Evolutionary conservation across 192 early-diverging fungal species (phyloP), one percentile per base, ranked within the genome.

Genomic region (Helicostylum pulchrum): DNA sequence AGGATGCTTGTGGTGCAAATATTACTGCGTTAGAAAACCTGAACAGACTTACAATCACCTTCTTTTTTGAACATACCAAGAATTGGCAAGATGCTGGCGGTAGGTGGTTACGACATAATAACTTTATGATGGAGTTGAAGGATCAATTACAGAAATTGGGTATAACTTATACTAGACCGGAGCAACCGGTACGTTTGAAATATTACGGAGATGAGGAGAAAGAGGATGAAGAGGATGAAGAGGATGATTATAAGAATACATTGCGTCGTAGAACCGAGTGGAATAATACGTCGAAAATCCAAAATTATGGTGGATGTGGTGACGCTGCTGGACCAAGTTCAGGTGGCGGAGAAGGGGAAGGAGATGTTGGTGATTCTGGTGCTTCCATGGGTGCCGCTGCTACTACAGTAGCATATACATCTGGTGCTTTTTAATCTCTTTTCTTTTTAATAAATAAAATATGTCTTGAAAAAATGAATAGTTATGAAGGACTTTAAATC

Each of bases 11-110:
- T 17, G 80, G 20, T 66, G 83, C 88, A 34, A 83, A 79, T 63
- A 71, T 92, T 10, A 79, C 85, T 32, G 70, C 80, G 31, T 71
- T 89, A 55, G 81, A 87, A 54, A 78, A 84, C 43, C 53, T 68
- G 57, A 85, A 86, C 63, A 74, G 85, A 60, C 65, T 95, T 32
- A 84, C 78, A 31, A 65, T 89, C 56, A 83, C 75, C 39, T 77
- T 93, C 47, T 84, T 81, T 7, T 77, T 94, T 53, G 85, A 86
- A 58, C 88, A 93, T 73, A 90, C 90, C 70, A 73, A 73, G 43
- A 95, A 92, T 65, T 92, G 89, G 89, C 90, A 93, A 68, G 90
- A 91, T 59, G 76, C 82, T 6, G 82, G 77, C n/a, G 78, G 78
- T 62, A 81, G 85, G 26, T 82, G 68, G 64, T 65, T 74, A 2